Base-by-base conservation (phyloP, 129 eudicot genomes). In the Pseudognaphalium luteoalbum region DNA sequence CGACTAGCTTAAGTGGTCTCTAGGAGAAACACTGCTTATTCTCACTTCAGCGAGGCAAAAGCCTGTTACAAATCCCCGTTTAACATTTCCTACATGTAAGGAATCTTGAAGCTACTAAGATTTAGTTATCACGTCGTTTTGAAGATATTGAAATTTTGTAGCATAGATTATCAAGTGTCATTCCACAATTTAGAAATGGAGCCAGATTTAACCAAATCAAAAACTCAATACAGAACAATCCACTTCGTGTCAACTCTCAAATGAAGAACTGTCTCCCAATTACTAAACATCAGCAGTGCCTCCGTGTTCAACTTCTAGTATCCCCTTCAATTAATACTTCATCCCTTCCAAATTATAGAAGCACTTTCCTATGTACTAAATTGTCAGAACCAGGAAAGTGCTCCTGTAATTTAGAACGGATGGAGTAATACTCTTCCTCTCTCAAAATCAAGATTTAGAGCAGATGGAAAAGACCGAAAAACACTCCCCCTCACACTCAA, bases 281-380 rank as follows among this genome's bases (percentile, higher is more conserved):
- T 37, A 52, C 62, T 80, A 28, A 51, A 54, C 71, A 73, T 56
- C 47, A 28, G 8, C 75, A 67, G 71, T 32, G 57, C 65, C 70
- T 73, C 71, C 80, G 21, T 57, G 58, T 74, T 65, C 74, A 66
- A 39, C 75, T 66, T 74, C 71, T 58, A 74, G 71, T 4, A 30
- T 58, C 75, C 44, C 75, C 63, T 80, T 47, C 56, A 30, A 54
- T 67, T 41, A 42, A 39, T 74, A 80, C 80, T 67, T 79, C 80
- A 65, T 15, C 80, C 83, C 80, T 80, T 74, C 83, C 83, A 80
- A 80, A 80, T 80, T 74, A 80, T 80, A 80, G 61, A 68, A 80
- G 80, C 83, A 80, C 83, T 80, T 80, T 73, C 80, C 83, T 41
- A 34, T 20, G 65, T 32, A 30, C 39, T 30, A 25, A 54, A 51